Evolutionary conservation across 2,329 filamentous ascomycete genomes (phyloP).

Genomic region (Exophiala dermatitidis): DNA sequence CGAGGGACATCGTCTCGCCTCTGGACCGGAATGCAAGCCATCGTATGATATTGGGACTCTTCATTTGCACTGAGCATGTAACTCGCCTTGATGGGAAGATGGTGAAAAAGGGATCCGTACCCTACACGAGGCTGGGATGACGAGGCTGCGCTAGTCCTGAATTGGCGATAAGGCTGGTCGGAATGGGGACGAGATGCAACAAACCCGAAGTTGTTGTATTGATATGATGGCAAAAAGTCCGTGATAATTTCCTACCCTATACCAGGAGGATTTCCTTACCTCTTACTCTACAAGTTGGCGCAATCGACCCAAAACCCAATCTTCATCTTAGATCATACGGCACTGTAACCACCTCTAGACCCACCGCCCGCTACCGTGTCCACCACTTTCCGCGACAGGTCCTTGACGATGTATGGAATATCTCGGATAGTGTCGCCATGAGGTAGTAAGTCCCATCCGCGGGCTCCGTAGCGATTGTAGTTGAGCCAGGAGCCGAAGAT

Average conservation of each 20-base stretch:
- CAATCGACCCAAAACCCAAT: background rate
- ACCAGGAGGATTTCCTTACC: background rate
- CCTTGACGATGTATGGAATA: conserved; percentile 82
- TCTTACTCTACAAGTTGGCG: background rate
- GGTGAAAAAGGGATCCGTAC: background rate
- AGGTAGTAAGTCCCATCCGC: conserved; percentile 90
- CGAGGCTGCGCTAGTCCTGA: conserved; percentile 11
- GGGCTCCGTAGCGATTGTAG: conserved; percentile 91
- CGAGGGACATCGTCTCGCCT: no score
- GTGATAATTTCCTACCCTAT: background rate
- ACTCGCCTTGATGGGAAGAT: background rate
- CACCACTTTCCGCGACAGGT: conserved; percentile 72
- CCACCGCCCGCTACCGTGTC: conserved; percentile 79
- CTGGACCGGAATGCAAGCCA: background rate
- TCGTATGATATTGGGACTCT: background rate
- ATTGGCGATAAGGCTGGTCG: no score
- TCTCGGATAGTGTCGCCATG: conserved; percentile 90
- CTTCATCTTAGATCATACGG: conserved; percentile 64
- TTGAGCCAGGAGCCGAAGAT: conserved; percentile 99
- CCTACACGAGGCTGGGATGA: background rate
- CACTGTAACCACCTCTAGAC: conserved; percentile 85
- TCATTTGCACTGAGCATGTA: background rate
- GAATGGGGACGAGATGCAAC: no score
- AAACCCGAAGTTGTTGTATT: no score
- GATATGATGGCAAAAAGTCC: no score